Base-by-base conservation (phyloP, 108 stramenopile genomes). In the Mediolabrus comicus region DNA sequence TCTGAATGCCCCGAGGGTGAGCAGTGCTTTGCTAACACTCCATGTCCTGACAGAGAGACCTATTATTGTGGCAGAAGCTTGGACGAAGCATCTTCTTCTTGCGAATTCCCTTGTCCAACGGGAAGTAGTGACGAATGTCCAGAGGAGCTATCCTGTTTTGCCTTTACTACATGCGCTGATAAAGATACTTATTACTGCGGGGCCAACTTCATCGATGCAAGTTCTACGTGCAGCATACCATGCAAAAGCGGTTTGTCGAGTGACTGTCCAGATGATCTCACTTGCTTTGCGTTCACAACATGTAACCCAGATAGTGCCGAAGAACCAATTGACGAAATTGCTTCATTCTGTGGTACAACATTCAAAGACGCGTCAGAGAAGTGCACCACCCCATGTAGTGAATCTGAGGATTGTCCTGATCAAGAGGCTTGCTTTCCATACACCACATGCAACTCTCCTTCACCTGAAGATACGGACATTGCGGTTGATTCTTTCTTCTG, bases 321-420 rank as follows among this genome's bases (percentile, higher is more conserved):
- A 30, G 25, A 30, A 24, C 69, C 69, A 3, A 59, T 46, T 25
- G 76, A 70, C 13, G 43, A 67, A 22, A 69, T 38, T 38, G 69
- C 76, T 12, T 77, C 69, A 73, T 94, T 84, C 68, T 94, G 92
- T 59, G 92, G 92, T 14, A 72, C 33, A 11, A 81, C 86, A 39
- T 94, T 85, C 80, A 81, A 86, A 59, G 84, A 90, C 77, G 92
- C 92, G 2, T 59, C 85, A 16, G 26, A 61, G 24, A 72, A 79
- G 52, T 94, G 92, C 62, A 65, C 69, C 7, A 74, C 43, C 8
- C 89, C 82, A 11, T 94, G 92, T 72, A 33, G 33, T 6, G 33
- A 6, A 7, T 33, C 33, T 33, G 33, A 33, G 7, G 33, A 33
- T 33, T 33, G 33, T 7, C 33, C 33, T 33, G 33, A 33, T 7